Evolutionary conservation across 2,329 filamentous ascomycete species (phyloP), one percentile per base, ranked within the genome.

Genomic region (Apiospora arundinis): DNA sequence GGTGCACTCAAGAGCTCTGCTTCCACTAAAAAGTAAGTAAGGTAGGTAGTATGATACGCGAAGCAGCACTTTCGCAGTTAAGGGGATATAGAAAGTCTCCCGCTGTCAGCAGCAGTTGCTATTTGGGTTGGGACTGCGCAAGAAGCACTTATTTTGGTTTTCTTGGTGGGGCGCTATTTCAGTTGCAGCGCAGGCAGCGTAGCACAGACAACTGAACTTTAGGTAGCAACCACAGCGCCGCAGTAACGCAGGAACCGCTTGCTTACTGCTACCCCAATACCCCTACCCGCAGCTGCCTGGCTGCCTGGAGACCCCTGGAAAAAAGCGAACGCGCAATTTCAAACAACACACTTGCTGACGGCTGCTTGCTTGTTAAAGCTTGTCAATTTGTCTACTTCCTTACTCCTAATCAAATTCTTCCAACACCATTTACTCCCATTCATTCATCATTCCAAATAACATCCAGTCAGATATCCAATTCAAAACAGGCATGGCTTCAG

Each of bases 231-330:
- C 32, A 21, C 28, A 16, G 42, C 42, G 52, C 25, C 25, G 52
- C 52, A 60, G 52, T 32, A 60, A 32, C 14, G 46, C 46, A 45
- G 42, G 42, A 32, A 60, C 28, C 28, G 52, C 52, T 60, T 60
- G 21, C 52, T 60, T 45, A 18, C 42, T 45, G 42, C 42, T 14
- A 16, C 42, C 11, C 42, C 42, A 12, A 56, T 16, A 32, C 49
- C 52, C 52, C 52, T 60, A 60, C 52, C 52, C 16, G 52, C 28
- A 60, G 52, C 52, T 60, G 52, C 52, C 52, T 60, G 18, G 52
- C 52, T 60, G 52, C 52, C 52, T 60, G 21, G 18, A 60, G 18
- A 60, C 52, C 52, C 25, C 52, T 32, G 28, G 45, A 32, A 56
- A 60, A 60, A 60, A 25, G 28, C 52, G 52, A 60, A 37, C 52